Conservation (phyloP, 2,329 filamentous ascomycete species). For the Diaporthe ilicicola region DNA sequence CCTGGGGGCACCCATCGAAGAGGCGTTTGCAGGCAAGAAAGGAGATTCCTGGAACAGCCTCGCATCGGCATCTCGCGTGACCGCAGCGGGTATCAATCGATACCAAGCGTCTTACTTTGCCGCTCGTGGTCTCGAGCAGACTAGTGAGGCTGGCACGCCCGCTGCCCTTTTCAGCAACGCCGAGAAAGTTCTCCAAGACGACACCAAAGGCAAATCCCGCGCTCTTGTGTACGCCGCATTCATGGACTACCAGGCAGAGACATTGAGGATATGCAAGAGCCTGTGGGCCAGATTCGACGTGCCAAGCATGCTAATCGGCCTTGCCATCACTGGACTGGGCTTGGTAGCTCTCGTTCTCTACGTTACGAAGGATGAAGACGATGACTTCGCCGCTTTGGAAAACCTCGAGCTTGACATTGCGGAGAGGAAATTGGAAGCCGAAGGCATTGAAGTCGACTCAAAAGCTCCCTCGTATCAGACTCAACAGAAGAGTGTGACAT, state of each 20-base stretch:
- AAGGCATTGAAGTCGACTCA: slow-evolving; percentile 44
- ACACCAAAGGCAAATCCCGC: slow-evolving; percentile 46
- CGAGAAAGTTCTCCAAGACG: slow-evolving; percentile 43
- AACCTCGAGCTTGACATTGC: slow-evolving; percentile 67
- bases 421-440: slow-evolving; percentile 65
- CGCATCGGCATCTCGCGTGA: slow-evolving; percentile 77
- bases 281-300: slow-evolving; percentile 95
- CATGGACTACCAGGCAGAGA: slow-evolving; percentile 78
- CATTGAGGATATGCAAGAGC: slow-evolving; percentile 79
- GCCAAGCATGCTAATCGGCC: slow-evolving; percentile 82
- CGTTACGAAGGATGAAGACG: slow-evolving; percentile 66
- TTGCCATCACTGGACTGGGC: slow-evolving; percentile 73
- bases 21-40: slow-evolving; percentile 80
- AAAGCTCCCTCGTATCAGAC: slow-evolving; percentile 45
- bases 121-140: slow-evolving; percentile 73
- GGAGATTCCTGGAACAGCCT: slow-evolving; percentile 80
- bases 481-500: slow-evolving; percentile 49
- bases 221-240: slow-evolving; percentile 65
- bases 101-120: slow-evolving; percentile 87
- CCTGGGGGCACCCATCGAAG: slow-evolving; percentile 89
- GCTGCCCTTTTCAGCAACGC: slow-evolving; percentile 68
- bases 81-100: slow-evolving; percentile 85
- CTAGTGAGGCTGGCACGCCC: slow-evolving; percentile 61
- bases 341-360: slow-evolving; percentile 78
- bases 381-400: slow-evolving; percentile 62